These are phyloP conservation scores for Holtermannia corniformis DNA, from an alignment of 768 basidiomycete genomes.

Conservation along the genomic window DNA sequence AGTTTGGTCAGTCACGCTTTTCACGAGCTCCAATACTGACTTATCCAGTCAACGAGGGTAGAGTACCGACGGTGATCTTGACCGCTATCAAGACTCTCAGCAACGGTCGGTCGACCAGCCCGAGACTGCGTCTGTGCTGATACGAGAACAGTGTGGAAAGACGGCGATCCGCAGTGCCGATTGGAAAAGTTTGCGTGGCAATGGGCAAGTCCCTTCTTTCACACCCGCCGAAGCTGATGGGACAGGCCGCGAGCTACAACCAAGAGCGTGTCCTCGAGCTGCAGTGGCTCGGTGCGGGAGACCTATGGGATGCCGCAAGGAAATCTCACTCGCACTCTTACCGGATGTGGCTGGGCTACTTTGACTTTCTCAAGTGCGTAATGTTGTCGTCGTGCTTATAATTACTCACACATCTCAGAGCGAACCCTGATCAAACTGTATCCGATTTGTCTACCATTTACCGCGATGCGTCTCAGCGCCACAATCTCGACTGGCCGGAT, in stretches of 20 bases:
- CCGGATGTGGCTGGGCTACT: constrained; percentile 64
- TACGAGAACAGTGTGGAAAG: constrained; percentile 52
- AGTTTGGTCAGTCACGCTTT: neutral
- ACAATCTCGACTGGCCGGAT: constrained; percentile 84
- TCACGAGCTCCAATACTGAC: neutral
- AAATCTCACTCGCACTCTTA: constrained; percentile 64
- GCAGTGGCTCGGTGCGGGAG: constrained; percentile 20
- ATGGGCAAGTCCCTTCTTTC: constrained; percentile 50
- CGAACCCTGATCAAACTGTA: no score
- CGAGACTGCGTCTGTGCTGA: no score
- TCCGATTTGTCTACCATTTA: constrained; percentile 44
- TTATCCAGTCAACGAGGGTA: neutral
- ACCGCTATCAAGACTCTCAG: neutral
- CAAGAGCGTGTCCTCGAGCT: constrained; percentile 22
- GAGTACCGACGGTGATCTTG: neutral
- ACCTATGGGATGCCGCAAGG: constrained; percentile 57
- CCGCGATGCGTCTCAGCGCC: constrained; percentile 56
- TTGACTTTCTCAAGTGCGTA: constrained; percentile 62
- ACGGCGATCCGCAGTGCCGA: constrained; percentile 65
- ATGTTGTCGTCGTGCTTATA: neutral
- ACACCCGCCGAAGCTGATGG: constrained; percentile 2
- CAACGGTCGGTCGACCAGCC: neutral
- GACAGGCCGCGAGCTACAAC: constrained; percentile 1
- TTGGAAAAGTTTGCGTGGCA: constrained; percentile 74
- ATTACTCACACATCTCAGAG: no score